Base-by-base conservation (phyloP, 768 basidiomycete genomes). In the Calvatia gigantea region DNA sequence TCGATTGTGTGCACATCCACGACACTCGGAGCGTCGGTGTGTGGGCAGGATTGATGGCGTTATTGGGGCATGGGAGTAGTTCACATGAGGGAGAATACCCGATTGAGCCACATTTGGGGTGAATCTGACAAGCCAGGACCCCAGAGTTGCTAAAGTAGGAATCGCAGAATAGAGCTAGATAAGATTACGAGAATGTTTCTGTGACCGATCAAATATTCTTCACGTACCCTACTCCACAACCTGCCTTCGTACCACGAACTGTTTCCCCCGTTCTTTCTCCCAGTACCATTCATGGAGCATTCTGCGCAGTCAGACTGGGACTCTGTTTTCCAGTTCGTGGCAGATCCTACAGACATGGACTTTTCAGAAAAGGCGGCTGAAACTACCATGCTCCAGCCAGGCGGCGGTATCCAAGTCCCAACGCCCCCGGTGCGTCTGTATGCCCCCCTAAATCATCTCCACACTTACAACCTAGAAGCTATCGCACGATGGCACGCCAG, bases 291-390 rank as follows among this genome's bases (percentile, higher is more conserved):
- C 27, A 75, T 77, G 72, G 82, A 72, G 9, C 19, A 38, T 11
- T n/a, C 54, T 17, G 9, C 54, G 15, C 29, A 37, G 56, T 57
- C 74, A 25, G 80, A 83, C 64, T 85, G 83, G 83, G 77, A 85
- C 42, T 79, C 80, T n/a, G 81, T 84, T 25, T 71, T 84, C 35
- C 81, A 84, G 62, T 83, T 82, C 59, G 79, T 82, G 60, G 71
- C 79, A 11, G 75, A 76, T 50, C 78, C 80, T 35, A 69, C 72
- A 61, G 74, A 78, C 50, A 58, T 74, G 52, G 66, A 70, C 53
- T 71, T 70, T 58, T 68, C 64, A 33, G 61, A 79, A 61, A 77
- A 76, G 57, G 67, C 68, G 9, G 64, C 63, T 38, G 70, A 62
- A 60, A 32, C 50, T 67, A 63, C 57, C 60, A 61, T 43, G 50